Conservation (phyloP, 2,329 filamentous ascomycete genomes). For the Nigrospora osmanthi region DNA sequence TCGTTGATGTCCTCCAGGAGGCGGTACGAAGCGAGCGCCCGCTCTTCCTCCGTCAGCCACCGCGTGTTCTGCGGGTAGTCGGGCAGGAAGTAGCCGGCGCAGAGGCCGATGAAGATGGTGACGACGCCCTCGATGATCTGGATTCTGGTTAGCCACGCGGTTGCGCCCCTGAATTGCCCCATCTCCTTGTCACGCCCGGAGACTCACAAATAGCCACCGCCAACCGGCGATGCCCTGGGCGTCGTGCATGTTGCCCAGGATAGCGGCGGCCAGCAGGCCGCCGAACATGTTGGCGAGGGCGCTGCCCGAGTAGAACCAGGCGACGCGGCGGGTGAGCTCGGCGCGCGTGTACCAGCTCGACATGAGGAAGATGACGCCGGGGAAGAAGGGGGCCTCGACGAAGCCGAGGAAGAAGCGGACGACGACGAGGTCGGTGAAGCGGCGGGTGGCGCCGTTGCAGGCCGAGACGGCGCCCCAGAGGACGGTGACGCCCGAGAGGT, state of each 20-base stretch:
- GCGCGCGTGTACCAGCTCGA: slow-evolving; percentile 40
- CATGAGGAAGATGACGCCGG: slow-evolving; percentile 35
- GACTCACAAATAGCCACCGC: slow-evolving; percentile 6
- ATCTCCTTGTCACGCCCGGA: too few species aligned
- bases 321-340: slow-evolving; percentile 38
- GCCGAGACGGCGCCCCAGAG: slow-evolving; percentile 38
- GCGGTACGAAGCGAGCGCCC: slow-evolving; percentile 43
- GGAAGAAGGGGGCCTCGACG: slow-evolving; percentile 39
- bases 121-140: slow-evolving; percentile 33
- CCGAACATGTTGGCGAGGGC: slow-evolving; percentile 33
- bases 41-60: slow-evolving; percentile 44
- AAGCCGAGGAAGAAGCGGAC: slow-evolving; percentile 36
- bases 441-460: slow-evolving; percentile 35
- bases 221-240: slow-evolving; percentile 29
- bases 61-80: slow-evolving; percentile 44
- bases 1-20: slow-evolving; percentile 40
- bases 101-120: slow-evolving; percentile 26
- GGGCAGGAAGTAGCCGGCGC: slow-evolving; percentile 32
- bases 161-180: slow-evolving; percentile 13
- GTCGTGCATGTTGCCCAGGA: slow-evolving; percentile 33
- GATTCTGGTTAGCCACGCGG: slow-evolving; percentile 12
- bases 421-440: slow-evolving; percentile 28
- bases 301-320: slow-evolving; percentile 32
- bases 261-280: slow-evolving; percentile 36
- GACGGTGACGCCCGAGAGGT: slow-evolving; percentile 29